Percentiles rank a stretch among this genome's conserved stretches.
Conservation (phyloP, 78 protist genomes). For the Speleostelium caveatum region DNA sequence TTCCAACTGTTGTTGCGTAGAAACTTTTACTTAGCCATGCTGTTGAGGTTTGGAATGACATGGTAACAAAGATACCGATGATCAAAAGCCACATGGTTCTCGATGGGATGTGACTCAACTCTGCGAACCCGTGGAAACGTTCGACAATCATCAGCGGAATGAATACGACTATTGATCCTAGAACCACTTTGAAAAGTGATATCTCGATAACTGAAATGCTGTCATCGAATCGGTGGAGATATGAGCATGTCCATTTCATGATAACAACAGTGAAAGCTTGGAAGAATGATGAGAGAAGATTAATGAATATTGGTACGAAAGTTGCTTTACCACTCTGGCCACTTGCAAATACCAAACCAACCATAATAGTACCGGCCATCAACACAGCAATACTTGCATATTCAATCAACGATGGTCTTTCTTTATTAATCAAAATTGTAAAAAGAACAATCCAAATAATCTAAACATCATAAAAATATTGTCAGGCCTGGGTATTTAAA, state of each 20-base stretch:
- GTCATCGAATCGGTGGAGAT: conserved; percentile 29
- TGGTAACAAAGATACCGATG: conserved; percentile 52
- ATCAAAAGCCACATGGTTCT: conserved; percentile 9
- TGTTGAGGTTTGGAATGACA: conserved; percentile 36
- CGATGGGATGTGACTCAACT: neutral
- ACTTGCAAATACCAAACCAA: conserved; percentile 9
- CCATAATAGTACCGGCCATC: conserved; percentile 46
- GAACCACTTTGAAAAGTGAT: conserved; percentile 39
- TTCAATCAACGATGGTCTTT: conserved; percentile 37
- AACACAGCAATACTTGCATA: conserved; percentile 17
- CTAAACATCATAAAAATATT: neutral
- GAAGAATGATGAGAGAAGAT: conserved; percentile 39
- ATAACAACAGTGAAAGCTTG: conserved; percentile 48
- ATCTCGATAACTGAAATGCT: conserved; percentile 55
- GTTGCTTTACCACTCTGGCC: neutral
- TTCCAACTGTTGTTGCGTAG: conserved; percentile 48
- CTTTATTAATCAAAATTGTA: conserved; percentile 60
- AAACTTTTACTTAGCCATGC: conserved; percentile 58
- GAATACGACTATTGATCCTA: conserved; percentile 36
- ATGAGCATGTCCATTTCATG: conserved; percentile 61
- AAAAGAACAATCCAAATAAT: conserved; percentile 68
- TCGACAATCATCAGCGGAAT: conserved; percentile 39
- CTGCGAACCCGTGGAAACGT: conserved; percentile 17
- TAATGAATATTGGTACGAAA: conserved; percentile 29
- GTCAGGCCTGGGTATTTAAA: neutral